Percentiles rank a stretch among this genome's conserved stretches.
phyloP scores from a whole-genome alignment of 2,329 filamentous ascomycete genomes.

The Ascochyta clinopodiicola region DNA sequence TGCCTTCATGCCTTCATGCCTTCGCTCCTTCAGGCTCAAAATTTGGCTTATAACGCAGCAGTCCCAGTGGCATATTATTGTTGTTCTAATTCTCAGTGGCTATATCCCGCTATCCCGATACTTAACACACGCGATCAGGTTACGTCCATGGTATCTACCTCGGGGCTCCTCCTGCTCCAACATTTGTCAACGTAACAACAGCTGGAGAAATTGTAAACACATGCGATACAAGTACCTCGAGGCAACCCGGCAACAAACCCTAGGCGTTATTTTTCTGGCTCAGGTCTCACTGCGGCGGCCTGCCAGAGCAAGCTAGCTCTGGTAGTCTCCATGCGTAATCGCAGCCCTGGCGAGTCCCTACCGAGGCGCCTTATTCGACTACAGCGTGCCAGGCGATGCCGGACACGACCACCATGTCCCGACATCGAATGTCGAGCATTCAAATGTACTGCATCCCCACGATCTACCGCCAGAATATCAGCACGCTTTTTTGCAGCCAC shows the following conservation, averaged over 20 bases:
- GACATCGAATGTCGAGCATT: conserved; percentile 51
- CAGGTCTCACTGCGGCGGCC: conserved; percentile 54
- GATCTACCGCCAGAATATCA: conserved; percentile 44
- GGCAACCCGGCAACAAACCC: conserved; percentile 44
- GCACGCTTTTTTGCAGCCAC: conserved; percentile 48
- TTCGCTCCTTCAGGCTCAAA: conserved; percentile 44
- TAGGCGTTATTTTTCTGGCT: conserved; percentile 50
- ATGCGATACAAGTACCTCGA: conserved; percentile 49
- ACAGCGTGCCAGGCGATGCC: conserved; percentile 53
- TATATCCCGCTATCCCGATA: conserved; percentile 49
- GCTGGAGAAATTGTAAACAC: conserved; percentile 49
- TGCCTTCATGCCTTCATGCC: conserved; percentile 52
- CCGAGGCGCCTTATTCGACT: conserved; percentile 56
- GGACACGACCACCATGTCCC: conserved; percentile 51
- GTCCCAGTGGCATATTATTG: conserved; percentile 41
- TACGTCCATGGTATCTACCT: conserved; percentile 33
- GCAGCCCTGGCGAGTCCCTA: conserved; percentile 58
- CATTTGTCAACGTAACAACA: conserved; percentile 52
- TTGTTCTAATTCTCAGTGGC: conserved; percentile 22
- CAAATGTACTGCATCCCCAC: conserved; percentile 50
- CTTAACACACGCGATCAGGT: conserved; percentile 50
- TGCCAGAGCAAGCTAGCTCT: conserved; percentile 58
- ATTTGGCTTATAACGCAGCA: conserved; percentile 49
- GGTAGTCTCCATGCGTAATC: conserved; percentile 59
- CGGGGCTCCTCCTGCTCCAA: conserved; percentile 46